Conservation (phyloP, 495 filamentous ascomycete species). For the Neurospora intermedia region DNA sequence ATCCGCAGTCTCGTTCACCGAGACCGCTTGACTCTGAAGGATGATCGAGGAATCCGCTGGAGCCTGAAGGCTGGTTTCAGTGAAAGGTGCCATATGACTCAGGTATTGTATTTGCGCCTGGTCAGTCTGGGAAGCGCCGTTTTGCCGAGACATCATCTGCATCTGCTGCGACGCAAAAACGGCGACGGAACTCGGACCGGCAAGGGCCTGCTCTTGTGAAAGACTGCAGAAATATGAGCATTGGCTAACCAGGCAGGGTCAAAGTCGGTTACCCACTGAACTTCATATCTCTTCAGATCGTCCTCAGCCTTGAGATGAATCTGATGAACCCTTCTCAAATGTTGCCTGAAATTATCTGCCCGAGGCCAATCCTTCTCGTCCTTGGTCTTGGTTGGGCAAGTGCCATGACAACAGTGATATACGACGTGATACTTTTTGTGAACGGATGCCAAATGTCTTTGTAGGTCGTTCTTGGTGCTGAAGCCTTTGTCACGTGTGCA, state of each 20-base stretch:
- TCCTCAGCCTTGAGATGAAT: conserved; percentile 23
- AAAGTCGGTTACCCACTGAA: conserved; percentile 32
- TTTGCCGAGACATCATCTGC: background rate
- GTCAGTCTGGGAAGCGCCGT: background rate
- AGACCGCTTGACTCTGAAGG: background rate
- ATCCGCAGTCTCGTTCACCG: background rate
- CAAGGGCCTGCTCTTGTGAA: background rate
- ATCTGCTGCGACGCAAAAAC: background rate
- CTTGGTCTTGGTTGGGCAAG: conserved; percentile 40
- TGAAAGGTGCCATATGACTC: background rate
- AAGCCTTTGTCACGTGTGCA: conserved; percentile 62
- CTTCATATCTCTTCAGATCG: conserved; percentile 41
- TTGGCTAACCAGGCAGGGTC: background rate
- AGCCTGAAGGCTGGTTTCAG: background rate
- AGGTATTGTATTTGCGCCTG: background rate
- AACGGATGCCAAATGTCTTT: conserved; percentile 60
- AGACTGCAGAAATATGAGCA: background rate
- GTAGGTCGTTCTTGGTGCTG: conserved; percentile 71
- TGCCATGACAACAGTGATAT: conserved; percentile 54
- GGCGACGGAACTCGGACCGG: background rate
- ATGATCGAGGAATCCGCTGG: background rate
- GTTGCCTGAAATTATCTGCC: conserved; percentile 83
- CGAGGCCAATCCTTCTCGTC: conserved; percentile 77
- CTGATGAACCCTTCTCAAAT: conserved; percentile 67
- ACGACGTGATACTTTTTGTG: conserved; percentile 49